phyloP scores from a whole-genome alignment of 2,329 filamentous ascomycete genomes.

The Alternaria panax region DNA sequence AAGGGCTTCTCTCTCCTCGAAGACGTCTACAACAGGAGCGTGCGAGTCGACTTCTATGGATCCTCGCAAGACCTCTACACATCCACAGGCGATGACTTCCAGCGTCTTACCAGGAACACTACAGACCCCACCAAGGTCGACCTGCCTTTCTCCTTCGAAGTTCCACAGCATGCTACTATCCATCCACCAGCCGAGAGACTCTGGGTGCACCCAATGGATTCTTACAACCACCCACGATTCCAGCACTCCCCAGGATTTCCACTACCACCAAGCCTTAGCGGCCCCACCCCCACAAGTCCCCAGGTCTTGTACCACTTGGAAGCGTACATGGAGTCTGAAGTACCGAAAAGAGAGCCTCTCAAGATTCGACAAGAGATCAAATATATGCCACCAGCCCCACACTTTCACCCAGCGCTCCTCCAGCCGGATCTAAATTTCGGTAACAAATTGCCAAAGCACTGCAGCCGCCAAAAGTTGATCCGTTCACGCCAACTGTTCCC shows the following conservation, averaged over 20 bases:
- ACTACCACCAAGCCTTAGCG: slow-evolving; percentile 26
- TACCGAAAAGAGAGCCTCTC: slow-evolving; percentile 2
- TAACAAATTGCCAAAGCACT: slow-evolving; percentile 24
- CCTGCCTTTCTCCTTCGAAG: slow-evolving; percentile 35
- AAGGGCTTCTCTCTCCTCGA: slow-evolving; percentile 23
- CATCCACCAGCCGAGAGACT: slow-evolving; percentile 19
- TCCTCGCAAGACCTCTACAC: slow-evolving; percentile 28
- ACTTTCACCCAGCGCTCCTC: slow-evolving; percentile 25
- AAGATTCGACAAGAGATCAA: slow-evolving; percentile 21
- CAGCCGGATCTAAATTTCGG: slow-evolving; percentile 26
- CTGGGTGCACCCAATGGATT: slow-evolving; percentile 27
- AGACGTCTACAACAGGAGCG: slow-evolving; percentile 18
- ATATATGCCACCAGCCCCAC: slow-evolving; percentile 18
- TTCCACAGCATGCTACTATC: slow-evolving; percentile 27
- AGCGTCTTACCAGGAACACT: slow-evolving; percentile 31
- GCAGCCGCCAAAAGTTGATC: slow-evolving; percentile 30
- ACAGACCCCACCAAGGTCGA: slow-evolving; percentile 31
- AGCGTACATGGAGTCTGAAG: slow-evolving; percentile 15
- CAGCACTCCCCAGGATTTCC: slow-evolving; percentile 35
- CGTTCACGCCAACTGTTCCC: slow-evolving; percentile 34
- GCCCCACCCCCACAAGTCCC: slow-evolving; percentile 4
- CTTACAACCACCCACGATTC: slow-evolving; percentile 31
- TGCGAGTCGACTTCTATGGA: slow-evolving; percentile 27
- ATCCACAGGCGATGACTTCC: slow-evolving; percentile 27
- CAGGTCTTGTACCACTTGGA: slow-evolving; percentile 29